phyloP scores from a whole-genome alignment of 2,329 filamentous ascomycete genomes.

The Fusarium sp. region DNA sequence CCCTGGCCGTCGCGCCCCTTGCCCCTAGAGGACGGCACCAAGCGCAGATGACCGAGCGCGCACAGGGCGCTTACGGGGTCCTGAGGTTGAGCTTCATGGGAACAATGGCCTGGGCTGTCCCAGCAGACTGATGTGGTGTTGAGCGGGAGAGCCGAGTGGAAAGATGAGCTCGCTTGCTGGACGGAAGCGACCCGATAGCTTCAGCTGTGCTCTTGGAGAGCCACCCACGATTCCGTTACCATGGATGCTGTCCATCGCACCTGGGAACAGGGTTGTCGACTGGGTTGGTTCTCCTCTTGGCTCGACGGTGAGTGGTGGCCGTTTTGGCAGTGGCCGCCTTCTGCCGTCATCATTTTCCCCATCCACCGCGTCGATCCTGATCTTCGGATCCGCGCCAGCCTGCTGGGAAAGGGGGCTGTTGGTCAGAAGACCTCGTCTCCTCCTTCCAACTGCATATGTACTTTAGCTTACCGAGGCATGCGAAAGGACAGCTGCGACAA shows the following conservation, averaged over 20 bases:
- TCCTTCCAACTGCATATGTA: background rate
- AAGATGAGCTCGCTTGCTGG: constrained; percentile 10
- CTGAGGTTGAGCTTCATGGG: constrained; percentile 16
- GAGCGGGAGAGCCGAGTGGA: constrained; percentile 6
- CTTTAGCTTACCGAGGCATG: constrained; percentile 17
- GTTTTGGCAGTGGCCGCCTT: constrained; percentile 18
- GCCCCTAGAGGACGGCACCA: constrained; percentile 41
- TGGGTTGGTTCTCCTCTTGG: constrained; percentile 1
- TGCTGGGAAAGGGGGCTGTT: constrained; percentile 37
- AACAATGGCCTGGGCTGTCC: constrained; percentile 13
- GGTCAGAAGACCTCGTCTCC: constrained; percentile 34
- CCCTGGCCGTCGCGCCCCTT: constrained; percentile 31
- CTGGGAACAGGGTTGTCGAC: constrained; percentile 4
- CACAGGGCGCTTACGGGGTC: constrained; percentile 41
- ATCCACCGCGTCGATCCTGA: constrained; percentile 43
- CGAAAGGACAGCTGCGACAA: background rate
- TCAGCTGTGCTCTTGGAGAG: background rate
- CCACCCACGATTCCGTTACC: constrained; percentile 16
- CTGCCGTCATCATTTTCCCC: constrained; percentile 40
- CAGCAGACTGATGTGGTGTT: constrained; percentile 1
- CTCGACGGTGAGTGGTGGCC: constrained; percentile 33
- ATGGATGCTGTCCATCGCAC: constrained; percentile 8
- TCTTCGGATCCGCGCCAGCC: constrained; percentile 43
- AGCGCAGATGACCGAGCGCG: constrained; percentile 47
- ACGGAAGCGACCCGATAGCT: constrained; percentile 37